Evolutionary conservation across 106 monocot genomes (phyloP), one percentile per base, ranked within the genome.

Genomic region (Dendrobium huoshanense): DNA sequence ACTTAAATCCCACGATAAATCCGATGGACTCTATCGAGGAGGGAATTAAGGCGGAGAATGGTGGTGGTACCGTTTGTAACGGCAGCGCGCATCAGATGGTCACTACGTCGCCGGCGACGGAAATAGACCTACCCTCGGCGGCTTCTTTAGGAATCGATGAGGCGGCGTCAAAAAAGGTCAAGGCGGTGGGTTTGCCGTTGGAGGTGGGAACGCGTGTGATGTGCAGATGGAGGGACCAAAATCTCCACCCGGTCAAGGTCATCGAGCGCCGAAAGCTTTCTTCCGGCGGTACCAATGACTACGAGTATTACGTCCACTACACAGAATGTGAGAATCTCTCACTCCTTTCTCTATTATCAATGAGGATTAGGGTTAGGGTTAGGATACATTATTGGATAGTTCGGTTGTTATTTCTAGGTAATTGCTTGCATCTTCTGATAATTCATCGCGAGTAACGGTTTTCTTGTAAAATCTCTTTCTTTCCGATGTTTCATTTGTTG

Each of bases 261-360:
- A 95, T 99, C 82, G 99, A 99, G 87, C 85, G 93, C 31, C 89
- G 95, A 3, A 93, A 89, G 80, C 25, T 81, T 59, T 54, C 78
- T 18, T 73, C 55, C 9, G 75, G 76, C 0, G 82, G 67, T 4
- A 40, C 83, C 42, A 75, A 59, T 40, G 91, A 93, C 42, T 93
- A 91, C 80, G 95, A 99, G 82, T 99, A 95, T 75, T 99, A 99
- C 83, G 95, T 99, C 67, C 99, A 99, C 79, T 95, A 99, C 83
- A 91, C 91, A 33, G 99, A 95, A 81, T 95, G 99, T 95, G 80
- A 86, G 99, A 82, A 25, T 18, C 33, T 17, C 18, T 41, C 8
- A 0, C 15, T 15, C 45, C 8, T 15, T 7, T 67, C 56, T 6
- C 11, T 67, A 5, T 74, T 75, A 4, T 75, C 17, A 55, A 49